Conservation (phyloP, 2,329 filamentous ascomycete species). For the Verticillium alfalfae region DNA sequence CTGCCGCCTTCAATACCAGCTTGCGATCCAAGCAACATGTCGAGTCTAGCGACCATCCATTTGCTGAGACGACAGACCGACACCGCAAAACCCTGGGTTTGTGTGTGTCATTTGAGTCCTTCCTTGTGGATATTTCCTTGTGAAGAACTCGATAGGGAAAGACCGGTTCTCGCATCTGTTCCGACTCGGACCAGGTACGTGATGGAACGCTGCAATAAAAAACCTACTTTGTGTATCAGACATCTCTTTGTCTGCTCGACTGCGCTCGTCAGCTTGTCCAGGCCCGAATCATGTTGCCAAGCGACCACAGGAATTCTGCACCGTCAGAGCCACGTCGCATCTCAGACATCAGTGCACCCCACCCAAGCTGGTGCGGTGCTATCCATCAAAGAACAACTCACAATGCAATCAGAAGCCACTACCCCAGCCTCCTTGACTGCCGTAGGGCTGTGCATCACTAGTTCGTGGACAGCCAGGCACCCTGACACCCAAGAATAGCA, state of each 20-base stretch:
- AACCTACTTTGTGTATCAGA: background rate
- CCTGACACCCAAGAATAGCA: background rate
- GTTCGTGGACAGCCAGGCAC: background rate
- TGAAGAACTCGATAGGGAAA: background rate
- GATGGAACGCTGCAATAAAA: background rate
- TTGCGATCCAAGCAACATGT: background rate
- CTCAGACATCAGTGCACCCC: background rate
- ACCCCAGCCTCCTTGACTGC: background rate
- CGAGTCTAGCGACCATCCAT: background rate
- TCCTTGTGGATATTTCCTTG: background rate
- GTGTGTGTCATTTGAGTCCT: background rate
- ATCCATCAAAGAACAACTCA: background rate
- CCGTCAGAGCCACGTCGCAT: background rate
- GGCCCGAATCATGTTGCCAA: background rate
- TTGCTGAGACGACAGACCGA: background rate
- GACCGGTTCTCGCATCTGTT: background rate
- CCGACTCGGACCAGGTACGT: background rate
- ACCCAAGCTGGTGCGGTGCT: background rate
- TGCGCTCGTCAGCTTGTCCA: background rate
- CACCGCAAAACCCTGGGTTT: background rate
- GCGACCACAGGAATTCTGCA: background rate
- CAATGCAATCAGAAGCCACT: background rate
- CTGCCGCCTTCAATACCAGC: background rate
- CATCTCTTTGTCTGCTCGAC: background rate
- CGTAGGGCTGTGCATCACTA: background rate